These are phyloP conservation scores for Lenzites betulinus DNA, from an alignment of 768 basidiomycete genomes.

Conservation along the genomic window DNA sequence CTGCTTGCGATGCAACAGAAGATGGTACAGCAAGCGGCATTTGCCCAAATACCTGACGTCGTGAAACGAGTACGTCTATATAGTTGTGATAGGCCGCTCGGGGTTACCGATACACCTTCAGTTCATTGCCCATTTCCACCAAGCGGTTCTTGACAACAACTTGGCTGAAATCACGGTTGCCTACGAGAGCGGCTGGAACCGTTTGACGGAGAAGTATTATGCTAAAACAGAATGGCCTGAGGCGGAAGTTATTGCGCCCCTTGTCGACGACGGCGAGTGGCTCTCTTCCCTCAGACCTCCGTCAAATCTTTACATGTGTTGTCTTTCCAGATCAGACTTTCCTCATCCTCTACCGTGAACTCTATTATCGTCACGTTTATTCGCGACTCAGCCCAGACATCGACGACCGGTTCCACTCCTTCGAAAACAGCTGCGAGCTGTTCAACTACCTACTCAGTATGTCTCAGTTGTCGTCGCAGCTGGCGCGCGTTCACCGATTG, in stretches of 20 bases:
- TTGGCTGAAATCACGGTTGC: constrained; percentile 87
- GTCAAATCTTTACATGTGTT: neutral
- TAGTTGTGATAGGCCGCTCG: neutral
- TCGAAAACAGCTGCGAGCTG: constrained; percentile 96
- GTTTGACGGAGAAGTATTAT: constrained; percentile 95
- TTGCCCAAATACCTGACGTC: constrained; percentile 82
- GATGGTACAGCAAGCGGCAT: constrained; percentile 80
- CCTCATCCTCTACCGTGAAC: constrained; percentile 93
- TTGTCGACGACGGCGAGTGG: constrained; percentile 85
- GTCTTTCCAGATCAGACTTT: constrained; percentile 80
- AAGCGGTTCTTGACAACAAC: constrained; percentile 91
- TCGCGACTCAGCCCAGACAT: constrained; percentile 93
- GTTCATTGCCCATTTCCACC: constrained; percentile 96
- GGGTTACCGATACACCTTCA: constrained; percentile 33
- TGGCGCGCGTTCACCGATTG: neutral
- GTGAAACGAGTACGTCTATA: constrained; percentile 68
- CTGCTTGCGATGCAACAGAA: constrained; percentile 77
- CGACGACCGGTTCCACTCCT: constrained; percentile 97
- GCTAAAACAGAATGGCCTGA: constrained; percentile 96
- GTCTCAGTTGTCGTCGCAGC: constrained; percentile 31
- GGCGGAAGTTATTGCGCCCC: constrained; percentile 90
- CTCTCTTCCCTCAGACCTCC: neutral
- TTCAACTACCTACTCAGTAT: constrained; percentile 96
- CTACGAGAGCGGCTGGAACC: constrained; percentile 97
- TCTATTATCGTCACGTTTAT: constrained; percentile 95